Percentiles rank a stretch among this genome's conserved stretches.
Evolutionary conservation across 2,329 filamentous ascomycete genomes (phyloP).

Genomic region (Diaporthe australafricana): DNA sequence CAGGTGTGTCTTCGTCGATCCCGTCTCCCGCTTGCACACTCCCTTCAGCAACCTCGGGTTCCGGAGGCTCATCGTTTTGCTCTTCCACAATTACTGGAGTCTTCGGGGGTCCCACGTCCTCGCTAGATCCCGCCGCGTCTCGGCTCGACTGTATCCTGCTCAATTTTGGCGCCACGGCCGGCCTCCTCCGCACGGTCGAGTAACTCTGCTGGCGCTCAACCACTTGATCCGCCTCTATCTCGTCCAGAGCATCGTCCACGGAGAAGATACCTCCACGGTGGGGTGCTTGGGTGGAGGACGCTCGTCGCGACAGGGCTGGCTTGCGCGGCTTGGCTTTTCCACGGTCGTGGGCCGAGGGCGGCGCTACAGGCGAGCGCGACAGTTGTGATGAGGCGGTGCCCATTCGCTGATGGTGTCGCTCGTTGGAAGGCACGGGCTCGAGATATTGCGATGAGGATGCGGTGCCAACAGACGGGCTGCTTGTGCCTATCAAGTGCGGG

Average conservation of each 20-base stretch:
- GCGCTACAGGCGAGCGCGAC: constrained; percentile 58
- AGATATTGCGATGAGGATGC: constrained; percentile 37
- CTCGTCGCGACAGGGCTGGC: constrained; percentile 77
- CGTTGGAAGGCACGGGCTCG: constrained; percentile 40
- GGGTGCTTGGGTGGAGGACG: constrained; percentile 79
- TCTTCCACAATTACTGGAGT: constrained; percentile 37
- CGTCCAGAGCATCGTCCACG: constrained; percentile 85
- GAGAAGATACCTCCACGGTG: constrained; percentile 90
- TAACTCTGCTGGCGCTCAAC: constrained; percentile 58
- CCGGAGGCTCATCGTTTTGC: constrained; percentile 33
- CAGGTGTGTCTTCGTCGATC: constrained; percentile 50
- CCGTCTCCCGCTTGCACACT: constrained; percentile 47
- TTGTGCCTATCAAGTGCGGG: constrained; percentile 45
- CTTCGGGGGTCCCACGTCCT: constrained; percentile 30
- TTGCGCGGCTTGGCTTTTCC: constrained; percentile 72
- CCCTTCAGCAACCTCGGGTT: constrained; percentile 30
- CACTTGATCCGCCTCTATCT: constrained; percentile 77
- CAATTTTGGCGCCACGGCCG: constrained; percentile 46
- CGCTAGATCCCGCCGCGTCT: constrained; percentile 42
- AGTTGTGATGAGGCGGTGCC: constrained; percentile 49
- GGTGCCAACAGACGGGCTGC: constrained; percentile 46
- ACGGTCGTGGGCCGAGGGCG: constrained; percentile 58
- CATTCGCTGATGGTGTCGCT: constrained; percentile 55
- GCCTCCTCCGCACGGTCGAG: constrained; percentile 53
- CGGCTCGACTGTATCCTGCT: constrained; percentile 45